A percentile compares a stretch with the other conserved stretches of the same genome.
Conservation (phyloP, 2,329 filamentous ascomycete species). For the Pestalotiopsis sp. region DNA sequence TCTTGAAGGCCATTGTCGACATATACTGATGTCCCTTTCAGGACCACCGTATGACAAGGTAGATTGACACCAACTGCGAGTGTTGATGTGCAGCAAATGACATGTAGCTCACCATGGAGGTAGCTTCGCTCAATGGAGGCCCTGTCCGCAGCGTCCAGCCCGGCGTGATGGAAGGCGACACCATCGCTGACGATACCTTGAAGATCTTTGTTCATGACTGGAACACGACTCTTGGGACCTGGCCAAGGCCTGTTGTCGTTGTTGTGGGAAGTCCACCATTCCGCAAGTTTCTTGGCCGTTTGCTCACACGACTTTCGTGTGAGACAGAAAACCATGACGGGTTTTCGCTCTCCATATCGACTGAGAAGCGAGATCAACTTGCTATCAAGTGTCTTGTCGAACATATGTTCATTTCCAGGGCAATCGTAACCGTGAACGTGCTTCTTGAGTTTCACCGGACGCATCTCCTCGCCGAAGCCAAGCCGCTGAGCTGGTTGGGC, state of each 20-base stretch:
- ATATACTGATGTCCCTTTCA: conserved; percentile 77
- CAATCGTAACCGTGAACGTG: conserved; percentile 73
- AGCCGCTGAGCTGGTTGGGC: conserved; percentile 67
- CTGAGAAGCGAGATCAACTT: conserved; percentile 69
- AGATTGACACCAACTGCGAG: conserved; percentile 83
- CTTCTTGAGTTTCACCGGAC: conserved; percentile 77
- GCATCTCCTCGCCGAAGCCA: conserved; percentile 77
- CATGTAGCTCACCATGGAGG: conserved; percentile 69
- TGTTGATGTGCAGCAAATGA: conserved; percentile 88
- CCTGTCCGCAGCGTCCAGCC: conserved; percentile 67
- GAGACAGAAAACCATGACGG: conserved; percentile 82
- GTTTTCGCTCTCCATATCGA: conserved; percentile 70
- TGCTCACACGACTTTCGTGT: conserved; percentile 71
- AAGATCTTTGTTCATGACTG: conserved; percentile 62
- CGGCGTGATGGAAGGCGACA: conserved; percentile 83
- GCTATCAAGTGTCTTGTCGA: conserved; percentile 69
- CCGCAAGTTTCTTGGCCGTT: conserved; percentile 69
- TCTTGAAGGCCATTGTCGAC: conserved; percentile 64
- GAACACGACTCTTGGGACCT: conserved; percentile 51
- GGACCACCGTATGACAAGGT: conserved; percentile 79
- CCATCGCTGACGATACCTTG: conserved; percentile 53
- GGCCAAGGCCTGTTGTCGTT: conserved; percentile 64
- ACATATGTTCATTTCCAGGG: conserved; percentile 71
- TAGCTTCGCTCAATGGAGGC: conserved; percentile 68
- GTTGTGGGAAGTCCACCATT: conserved; percentile 61